Evolutionary conservation across 23 red algal species (phyloP), one percentile per base, ranked within the genome.

Genomic region (Gracilaria vermiculophylla): DNA sequence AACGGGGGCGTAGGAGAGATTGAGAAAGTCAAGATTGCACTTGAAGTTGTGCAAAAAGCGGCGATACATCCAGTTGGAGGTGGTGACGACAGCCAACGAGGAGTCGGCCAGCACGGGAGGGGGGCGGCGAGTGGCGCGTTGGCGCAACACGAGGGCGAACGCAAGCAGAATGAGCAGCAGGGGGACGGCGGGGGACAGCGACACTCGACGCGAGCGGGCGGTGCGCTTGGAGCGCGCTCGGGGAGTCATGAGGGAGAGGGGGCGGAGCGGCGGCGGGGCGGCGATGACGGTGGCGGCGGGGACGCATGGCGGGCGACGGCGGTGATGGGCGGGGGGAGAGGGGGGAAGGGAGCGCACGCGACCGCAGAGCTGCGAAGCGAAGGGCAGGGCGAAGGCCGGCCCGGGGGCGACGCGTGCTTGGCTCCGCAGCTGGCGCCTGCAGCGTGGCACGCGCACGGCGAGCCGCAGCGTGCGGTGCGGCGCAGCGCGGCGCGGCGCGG

Each of bases 1-100:
- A 14, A 85, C 49, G 15, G 62, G 81, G 6, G 58, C 81, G 23
- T 71, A 47, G 25, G 13, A 19, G 45, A 53, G 36, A 19, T 60
- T 57, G 5, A 85, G 47, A 35, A n/a, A 31, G n/a, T 85, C 48
- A 12, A 85, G 39, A 49, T 85, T 85, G 64, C 81, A 85, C 28
- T 62, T 66, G 48, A 85, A 71, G 61, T 85, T 85, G 20, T 62
- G 40, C 42, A 85, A 41, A 53, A 69, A 69, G 57, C 72, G 40
- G 11, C 81, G 81, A 41, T 85, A 70, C 81, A 85, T 70, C 58
- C 58, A 85, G 47, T 85, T 85, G 21, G 81, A 71, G 24, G 62
- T 29, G 11, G 81, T 85, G 19, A 85, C 81, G 40, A 85, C 81
- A 28, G 60, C 28, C 49, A 52, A n/a, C 16, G 71, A 50, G n/a